phyloP scores from a whole-genome alignment of 75 land plant genomes.

The Isoetes taiwanensis region DNA sequence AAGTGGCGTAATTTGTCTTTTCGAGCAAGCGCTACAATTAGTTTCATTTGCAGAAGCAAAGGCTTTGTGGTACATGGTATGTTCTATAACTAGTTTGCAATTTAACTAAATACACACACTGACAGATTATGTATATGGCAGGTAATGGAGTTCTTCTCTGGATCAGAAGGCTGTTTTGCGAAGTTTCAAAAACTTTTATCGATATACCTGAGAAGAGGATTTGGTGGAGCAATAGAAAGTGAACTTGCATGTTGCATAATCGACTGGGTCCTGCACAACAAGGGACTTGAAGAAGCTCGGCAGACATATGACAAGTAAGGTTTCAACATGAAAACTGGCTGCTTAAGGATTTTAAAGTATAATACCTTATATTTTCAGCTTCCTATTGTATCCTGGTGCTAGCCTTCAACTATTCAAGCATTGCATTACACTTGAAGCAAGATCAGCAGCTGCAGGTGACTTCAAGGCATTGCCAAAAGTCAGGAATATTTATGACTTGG shows the following conservation, averaged over 20 bases:
- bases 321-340: not conserved
- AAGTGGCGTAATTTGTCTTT: no score
- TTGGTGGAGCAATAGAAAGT: slow-evolving; percentile 29
- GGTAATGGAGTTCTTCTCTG: slow-evolving; percentile 48
- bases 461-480: slow-evolving; percentile 38
- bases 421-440: slow-evolving; percentile 61
- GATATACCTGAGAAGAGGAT: slow-evolving; percentile 22
- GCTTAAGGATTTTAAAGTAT: no score
- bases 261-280: slow-evolving; percentile 35
- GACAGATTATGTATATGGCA: slow-evolving; percentile 19
- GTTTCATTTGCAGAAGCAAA: slow-evolving; percentile 33
- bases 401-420: slow-evolving; percentile 41
- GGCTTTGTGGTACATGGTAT: slow-evolving; percentile 66
- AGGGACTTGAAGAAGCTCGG: slow-evolving; percentile 49
- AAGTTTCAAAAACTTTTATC: slow-evolving; percentile 33
- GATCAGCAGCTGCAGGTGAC: slow-evolving; percentile 45
- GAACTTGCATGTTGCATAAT: slow-evolving; percentile 52
- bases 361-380: slow-evolving; percentile 24
- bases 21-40: slow-evolving; percentile 25
- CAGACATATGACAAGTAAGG: slow-evolving; percentile 48
- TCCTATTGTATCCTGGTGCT: slow-evolving; percentile 58
- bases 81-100: not conserved
- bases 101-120: not conserved
- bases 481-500: slow-evolving; percentile 55
- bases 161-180: slow-evolving; percentile 28